Evolutionary conservation across 176 grass and related monocot genomes (phyloP), one percentile per base, ranked within the genome.

Genomic region (Carex kokanica): DNA sequence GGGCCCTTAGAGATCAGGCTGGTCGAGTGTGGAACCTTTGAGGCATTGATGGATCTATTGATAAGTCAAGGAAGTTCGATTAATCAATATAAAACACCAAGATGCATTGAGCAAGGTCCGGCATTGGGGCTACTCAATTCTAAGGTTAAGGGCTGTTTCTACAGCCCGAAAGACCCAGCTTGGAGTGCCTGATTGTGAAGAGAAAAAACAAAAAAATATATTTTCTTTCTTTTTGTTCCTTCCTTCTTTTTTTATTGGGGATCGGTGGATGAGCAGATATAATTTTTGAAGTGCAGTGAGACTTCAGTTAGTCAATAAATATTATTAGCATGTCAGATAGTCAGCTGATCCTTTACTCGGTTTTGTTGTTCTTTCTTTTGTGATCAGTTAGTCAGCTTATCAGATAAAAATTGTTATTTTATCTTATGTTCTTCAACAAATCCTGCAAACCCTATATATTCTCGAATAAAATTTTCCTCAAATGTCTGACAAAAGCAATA

Each of bases 11-110:
- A 92, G 60, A 94, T 97, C 55, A 78, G 90, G 34, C 17, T 97
- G 83, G 90, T 97, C 2, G 83, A 97, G 43, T 60, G 63, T 0
- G 91, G 94, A 8, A 71, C 92, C 1, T 97, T 94, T 70, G 94
- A 97, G 18, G 79, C 80, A 32, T 32, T 97, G 85, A 97, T 94
- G 94, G 90, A 92, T 77, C 86, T 92, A 12, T 14, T 91, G 80
- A 89, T 97, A 29, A 97, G 82, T 15, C 90, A 91, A 12, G 94
- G 90, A 27, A 86, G 91, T 74, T 94, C 94, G 16, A 94, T 97
- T 49, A 94, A 97, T 60, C 94, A 92, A 84, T 97, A 97, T 83
- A 94, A 97, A 49, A 92, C 94, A 20, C 94, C 92, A 1, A 88
- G 91, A 12, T 92, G 92, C 66, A 81, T 97, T 11, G 88, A 90